Evolutionary conservation across 441 rosid genomes (phyloP).

Genomic region (Erodium moschatum): DNA sequence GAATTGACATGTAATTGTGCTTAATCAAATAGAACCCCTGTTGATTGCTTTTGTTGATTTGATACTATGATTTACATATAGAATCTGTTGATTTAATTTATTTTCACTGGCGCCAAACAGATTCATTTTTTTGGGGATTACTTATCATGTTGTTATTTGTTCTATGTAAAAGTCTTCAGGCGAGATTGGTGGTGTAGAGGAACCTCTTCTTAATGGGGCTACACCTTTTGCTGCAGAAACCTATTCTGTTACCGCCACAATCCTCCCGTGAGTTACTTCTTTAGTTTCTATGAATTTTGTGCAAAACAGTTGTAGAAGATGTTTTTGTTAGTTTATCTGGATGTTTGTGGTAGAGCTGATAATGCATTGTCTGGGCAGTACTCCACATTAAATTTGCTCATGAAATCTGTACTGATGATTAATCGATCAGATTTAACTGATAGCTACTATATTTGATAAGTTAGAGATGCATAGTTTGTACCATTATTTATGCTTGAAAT

Average conservation of each 20-base stretch:
- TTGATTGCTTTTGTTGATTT: background rate
- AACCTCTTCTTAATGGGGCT: constrained; percentile 53
- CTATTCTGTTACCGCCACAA: constrained; percentile 54
- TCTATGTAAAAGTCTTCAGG: constrained; percentile 48
- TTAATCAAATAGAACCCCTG: background rate
- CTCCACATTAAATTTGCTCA: background rate
- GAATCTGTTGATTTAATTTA: background rate
- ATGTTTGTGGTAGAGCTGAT: background rate
- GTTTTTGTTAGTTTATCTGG: background rate
- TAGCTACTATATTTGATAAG: background rate
- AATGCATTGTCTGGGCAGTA: background rate
- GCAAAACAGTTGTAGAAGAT: too few species aligned
- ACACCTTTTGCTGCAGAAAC: constrained; percentile 31
- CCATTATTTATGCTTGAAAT: background rate
- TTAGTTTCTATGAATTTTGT: background rate
- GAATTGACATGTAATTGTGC: background rate
- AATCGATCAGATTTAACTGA: background rate
- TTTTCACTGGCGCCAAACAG: background rate
- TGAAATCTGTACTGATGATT: background rate
- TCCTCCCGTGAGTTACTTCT: constrained; percentile 56
- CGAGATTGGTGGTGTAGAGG: constrained; percentile 46
- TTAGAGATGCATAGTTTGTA: background rate
- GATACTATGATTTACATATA: background rate
- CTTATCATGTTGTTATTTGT: constrained; percentile 8
- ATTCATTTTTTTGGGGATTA: background rate